Conservation (phyloP, 495 filamentous ascomycete genomes). For the Penicillium antarcticum region DNA sequence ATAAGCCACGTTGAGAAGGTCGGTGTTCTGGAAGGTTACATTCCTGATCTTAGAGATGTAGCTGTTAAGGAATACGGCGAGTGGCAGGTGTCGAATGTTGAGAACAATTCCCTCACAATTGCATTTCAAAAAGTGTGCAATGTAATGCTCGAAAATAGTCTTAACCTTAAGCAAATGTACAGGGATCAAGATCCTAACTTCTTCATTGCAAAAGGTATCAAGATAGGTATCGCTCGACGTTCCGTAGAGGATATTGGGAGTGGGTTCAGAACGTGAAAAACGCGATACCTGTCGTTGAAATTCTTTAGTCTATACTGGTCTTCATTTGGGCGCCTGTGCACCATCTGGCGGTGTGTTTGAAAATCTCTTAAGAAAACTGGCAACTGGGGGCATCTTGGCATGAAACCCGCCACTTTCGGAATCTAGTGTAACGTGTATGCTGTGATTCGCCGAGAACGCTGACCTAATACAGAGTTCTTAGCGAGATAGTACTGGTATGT, state of each 20-base stretch:
- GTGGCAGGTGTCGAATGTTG: slow-evolving; percentile 19
- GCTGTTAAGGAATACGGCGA: slow-evolving; percentile 20
- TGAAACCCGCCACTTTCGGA: too few relatives aligned
- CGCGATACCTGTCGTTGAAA: not conserved
- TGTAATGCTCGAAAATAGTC: slow-evolving; percentile 11
- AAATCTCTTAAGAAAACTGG: too few relatives aligned
- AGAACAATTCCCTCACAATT: slow-evolving; percentile 10
- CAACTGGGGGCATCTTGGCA: too few relatives aligned
- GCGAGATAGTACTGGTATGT: too few relatives aligned
- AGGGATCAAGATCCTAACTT: not conserved
- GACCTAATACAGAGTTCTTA: too few relatives aligned
- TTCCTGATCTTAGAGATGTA: slow-evolving; percentile 11
- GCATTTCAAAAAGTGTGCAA: slow-evolving; percentile 16
- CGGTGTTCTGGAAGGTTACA: slow-evolving; percentile 17
- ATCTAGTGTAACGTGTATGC: too few relatives aligned
- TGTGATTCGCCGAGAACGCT: too few relatives aligned
- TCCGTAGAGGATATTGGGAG: not conserved
- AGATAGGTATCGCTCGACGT: not conserved
- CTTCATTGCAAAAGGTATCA: not conserved
- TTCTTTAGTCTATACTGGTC: not conserved
- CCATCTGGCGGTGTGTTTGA: too few relatives aligned
- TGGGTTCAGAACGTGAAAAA: not conserved
- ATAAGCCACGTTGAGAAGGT: slow-evolving; percentile 18
- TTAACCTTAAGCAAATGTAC: slow-evolving; percentile 24
- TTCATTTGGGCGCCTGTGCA: too few relatives aligned